A percentile compares a stretch with the other conserved stretches of the same genome.
Conservation (phyloP, 2,329 filamentous ascomycete genomes). For the Microcyclosporella mali region DNA sequence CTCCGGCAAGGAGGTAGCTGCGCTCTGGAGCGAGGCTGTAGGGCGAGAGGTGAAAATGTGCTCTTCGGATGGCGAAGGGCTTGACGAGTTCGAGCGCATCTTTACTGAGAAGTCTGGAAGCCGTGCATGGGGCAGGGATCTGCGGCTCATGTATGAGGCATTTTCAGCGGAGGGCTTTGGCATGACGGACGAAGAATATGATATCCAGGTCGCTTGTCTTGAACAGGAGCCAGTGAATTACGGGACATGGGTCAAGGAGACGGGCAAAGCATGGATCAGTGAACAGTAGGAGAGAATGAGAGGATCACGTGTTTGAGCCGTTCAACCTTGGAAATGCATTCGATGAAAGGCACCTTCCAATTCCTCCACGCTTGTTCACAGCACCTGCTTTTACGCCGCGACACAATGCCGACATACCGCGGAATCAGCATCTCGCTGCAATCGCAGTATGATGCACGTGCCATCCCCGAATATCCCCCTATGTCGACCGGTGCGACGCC, state of each 20-base stretch:
- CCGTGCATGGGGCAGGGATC: constrained; percentile 11
- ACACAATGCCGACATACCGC: constrained; percentile 30
- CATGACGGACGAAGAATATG: constrained; percentile 13
- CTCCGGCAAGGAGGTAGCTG: constrained; percentile 4
- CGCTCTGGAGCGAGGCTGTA: constrained; percentile 7
- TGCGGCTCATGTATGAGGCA: constrained; percentile 15
- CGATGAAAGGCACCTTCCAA: not conserved
- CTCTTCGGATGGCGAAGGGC: not conserved
- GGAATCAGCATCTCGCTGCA: constrained; percentile 37
- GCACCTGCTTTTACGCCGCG: not conserved
- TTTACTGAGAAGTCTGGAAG: not conserved
- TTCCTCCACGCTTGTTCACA: no score
- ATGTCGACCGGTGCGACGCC: constrained; percentile 17
- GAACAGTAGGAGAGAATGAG: not conserved
- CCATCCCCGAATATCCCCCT: constrained; percentile 35
- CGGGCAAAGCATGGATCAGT: constrained; percentile 4
- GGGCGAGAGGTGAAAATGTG: constrained; percentile 7
- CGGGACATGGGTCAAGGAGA: constrained; percentile 8
- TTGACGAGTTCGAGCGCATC: constrained; percentile 1
- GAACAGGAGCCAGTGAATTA: constrained; percentile 12
- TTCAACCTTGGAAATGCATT: no score
- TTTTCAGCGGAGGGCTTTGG: constrained; percentile 10
- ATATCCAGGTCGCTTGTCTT: constrained; percentile 9
- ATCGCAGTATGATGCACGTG: constrained; percentile 38
- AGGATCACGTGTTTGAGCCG: no score